These are phyloP conservation scores for Adansonia gregorii DNA, from an alignment of 441 rosid species.

Conservation along the genomic window DNA sequence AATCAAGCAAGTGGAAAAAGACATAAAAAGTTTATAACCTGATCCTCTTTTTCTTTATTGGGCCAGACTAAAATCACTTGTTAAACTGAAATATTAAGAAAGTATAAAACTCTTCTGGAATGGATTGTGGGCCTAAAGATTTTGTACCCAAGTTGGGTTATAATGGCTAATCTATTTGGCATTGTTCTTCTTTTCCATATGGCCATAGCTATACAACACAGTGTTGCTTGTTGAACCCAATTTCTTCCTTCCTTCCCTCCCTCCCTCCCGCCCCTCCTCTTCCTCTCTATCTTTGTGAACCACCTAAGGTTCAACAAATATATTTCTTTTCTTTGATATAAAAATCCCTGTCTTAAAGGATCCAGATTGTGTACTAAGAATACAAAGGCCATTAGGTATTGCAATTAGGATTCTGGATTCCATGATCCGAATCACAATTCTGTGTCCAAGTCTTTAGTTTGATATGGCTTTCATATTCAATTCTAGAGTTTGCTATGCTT, in stretches of 20 bases:
- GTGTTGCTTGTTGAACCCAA: neutral
- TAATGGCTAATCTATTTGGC: neutral
- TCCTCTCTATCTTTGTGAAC: neutral
- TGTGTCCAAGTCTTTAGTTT: neutral
- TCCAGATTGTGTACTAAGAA: neutral
- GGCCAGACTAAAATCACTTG: neutral
- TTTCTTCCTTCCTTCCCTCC: neutral
- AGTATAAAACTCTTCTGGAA: constrained; percentile 7
- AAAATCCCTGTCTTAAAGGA: neutral
- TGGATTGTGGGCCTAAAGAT: neutral
- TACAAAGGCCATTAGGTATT: neutral
- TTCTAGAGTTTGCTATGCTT: neutral
- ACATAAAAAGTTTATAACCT: neutral
- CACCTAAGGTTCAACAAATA: neutral
- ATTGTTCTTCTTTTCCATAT: constrained; percentile 14
- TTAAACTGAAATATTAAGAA: constrained; percentile 7
- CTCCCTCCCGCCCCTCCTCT: neutral
- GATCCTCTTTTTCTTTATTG: neutral
- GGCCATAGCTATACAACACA: neutral
- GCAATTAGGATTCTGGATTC: neutral
- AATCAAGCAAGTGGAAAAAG: neutral
- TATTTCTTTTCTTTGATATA: neutral
- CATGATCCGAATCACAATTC: neutral
- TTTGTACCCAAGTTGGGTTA: neutral
- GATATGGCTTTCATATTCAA: constrained; percentile 11